Conservation (phyloP, 2,329 filamentous ascomycete genomes). For the Calonectria ilicicola region DNA sequence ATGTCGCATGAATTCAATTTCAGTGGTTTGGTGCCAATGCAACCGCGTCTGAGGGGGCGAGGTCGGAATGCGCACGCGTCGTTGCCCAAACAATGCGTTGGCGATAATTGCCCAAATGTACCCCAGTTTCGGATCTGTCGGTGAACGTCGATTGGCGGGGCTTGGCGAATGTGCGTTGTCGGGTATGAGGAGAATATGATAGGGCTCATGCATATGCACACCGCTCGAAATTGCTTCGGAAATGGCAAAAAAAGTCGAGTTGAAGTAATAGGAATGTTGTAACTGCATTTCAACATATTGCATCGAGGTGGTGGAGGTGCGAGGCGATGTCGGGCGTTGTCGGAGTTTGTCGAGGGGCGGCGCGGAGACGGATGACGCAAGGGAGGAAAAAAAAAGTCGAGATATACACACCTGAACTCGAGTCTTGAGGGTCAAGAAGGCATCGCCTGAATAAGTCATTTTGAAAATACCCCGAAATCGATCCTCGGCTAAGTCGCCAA, state of each 20-base stretch:
- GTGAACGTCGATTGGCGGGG: neutral
- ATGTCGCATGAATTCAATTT: slow-evolving; percentile 36
- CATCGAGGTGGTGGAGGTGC: slow-evolving; percentile 8
- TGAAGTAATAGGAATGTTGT: neutral
- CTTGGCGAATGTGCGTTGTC: slow-evolving; percentile 13
- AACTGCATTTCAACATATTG: neutral
- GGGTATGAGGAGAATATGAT: neutral
- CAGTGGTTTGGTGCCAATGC: slow-evolving; percentile 25
- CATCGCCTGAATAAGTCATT: slow-evolving; percentile 97
- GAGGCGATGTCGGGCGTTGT: slow-evolving; percentile 13
- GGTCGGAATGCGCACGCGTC: slow-evolving; percentile 25
- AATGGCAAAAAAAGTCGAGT: neutral
- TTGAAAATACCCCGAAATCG: slow-evolving; percentile 98
- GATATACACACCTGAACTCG: slow-evolving; percentile 81
- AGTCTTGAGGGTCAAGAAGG: slow-evolving; percentile 94
- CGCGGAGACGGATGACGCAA: slow-evolving; percentile 17
- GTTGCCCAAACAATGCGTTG: slow-evolving; percentile 22
- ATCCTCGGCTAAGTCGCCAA: slow-evolving; percentile 97
- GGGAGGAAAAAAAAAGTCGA: slow-evolving; percentile 28
- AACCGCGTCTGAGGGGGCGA: slow-evolving; percentile 4
- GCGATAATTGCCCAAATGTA: neutral
- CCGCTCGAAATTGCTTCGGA: neutral
- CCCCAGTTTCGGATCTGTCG: neutral
- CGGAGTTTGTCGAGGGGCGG: neutral
- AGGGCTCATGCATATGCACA: slow-evolving; percentile 1